Base-by-base conservation (phyloP, 192 early-diverging fungal genomes). In the Diversispora epigaea region DNA sequence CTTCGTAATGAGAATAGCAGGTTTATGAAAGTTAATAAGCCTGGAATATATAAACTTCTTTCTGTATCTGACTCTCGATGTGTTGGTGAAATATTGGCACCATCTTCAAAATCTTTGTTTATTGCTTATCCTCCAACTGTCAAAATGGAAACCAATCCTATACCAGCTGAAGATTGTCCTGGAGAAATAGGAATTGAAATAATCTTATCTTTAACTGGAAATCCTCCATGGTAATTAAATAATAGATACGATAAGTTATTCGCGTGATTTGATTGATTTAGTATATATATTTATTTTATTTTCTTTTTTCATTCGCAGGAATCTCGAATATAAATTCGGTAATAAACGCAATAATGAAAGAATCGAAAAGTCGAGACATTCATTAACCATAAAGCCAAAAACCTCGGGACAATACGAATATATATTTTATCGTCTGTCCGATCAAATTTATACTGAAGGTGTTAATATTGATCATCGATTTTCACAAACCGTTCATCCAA, bases 401-500 rank as follows among this genome's bases (percentile, higher is more conserved):
- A 64, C 25, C 3, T 64, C 62, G 21, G 73, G 73, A 19, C 47
- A 65, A 49, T 55, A 75, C n/a, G 61, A 65, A 61, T 75, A 75
- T 43, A 65, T 12, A 54, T 75, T 75, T 55, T 61, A 40, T 6
- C 61, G 46, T 41, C 54, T 75, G 3, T n/a, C 15, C 4, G 73
- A 75, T 43, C 3, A 12, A 11, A 43, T 61, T 50, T 75, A 75
- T 64, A 12, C 39, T 49, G 61, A 75, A 54, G 73, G 73, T 21
- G 15, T 75, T 21, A 25, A 75, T 21, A 75, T 75, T 6, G 62
- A 60, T 62, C 45, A 64, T 65, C 39, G 15, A 1, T 75, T 83
- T 7, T 50, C 80, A 5, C 84, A 85, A 58, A 54, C 71, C 6
- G 84, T 85, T 49, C 81, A 81, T 58, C 84, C 84, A 11, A 82